Base-by-base conservation (phyloP, 2,329 filamentous ascomycete species). In the Colletotrichum tamarilloi region DNA sequence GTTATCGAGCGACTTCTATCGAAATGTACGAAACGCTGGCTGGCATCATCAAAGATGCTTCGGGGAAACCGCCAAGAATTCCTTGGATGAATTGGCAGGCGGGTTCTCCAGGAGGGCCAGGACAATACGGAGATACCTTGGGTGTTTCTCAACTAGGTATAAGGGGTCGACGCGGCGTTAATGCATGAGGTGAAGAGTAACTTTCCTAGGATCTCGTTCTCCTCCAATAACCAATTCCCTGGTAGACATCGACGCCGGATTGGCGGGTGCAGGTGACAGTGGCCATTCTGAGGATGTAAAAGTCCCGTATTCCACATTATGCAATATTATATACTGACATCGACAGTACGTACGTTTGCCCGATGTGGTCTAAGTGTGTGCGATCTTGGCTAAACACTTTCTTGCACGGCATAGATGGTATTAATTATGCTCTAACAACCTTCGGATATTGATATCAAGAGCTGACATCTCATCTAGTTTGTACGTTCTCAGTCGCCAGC, bases 141-240 rank as follows among this genome's bases (percentile, higher is more conserved):
- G 16, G 4, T 5, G 8, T 32, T 1, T 9, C 56, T 28, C 22
- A 53, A 32, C 2, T 30, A 68, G 65, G 65, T 62, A 68, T 1
- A 28, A 1, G 22, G 6, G 28, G 22, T 32, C 6, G 30, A n/a
- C 22, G 0, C 46, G 11, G 65, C 30, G 11, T 22, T 42, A 30
- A 24, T 7, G 1, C 4, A 30, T 5, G 30, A 62, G 65, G 65
- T 62, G 65, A 68, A 68, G 28, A 46, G 24, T 62, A 62, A 68
- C 46, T 62, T 62, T 32, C 57, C 65, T 68, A 62, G 65, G 65
- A 5, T 5, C 28, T 56, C 56, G 1, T 11, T 55, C 65, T 28
- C 65, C 57, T 42, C 65, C 30, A 55, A 62, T 62, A 38, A 62
- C 19, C 56, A 42, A 32, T 56, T 6, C 65, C 3, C 1, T 12